Evolutionary conservation across 495 filamentous ascomycete species (phyloP).

Genomic region (Cladorrhinum samala): DNA sequence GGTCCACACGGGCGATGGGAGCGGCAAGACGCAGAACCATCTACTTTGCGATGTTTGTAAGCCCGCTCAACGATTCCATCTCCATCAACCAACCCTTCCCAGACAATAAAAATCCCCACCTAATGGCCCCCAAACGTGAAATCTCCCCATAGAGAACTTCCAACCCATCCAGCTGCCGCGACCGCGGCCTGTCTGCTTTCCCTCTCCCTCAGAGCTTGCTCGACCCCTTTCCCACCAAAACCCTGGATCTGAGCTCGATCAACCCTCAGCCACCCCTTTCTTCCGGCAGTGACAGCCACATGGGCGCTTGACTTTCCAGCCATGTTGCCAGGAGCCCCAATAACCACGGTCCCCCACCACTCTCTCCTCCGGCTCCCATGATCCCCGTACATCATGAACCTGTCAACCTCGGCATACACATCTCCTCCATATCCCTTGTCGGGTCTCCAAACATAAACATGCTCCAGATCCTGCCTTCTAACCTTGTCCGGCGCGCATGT

Average conservation of each 20-base stretch:
- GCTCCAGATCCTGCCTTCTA: slow-evolving; percentile 24
- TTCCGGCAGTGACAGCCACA: slow-evolving; percentile 31
- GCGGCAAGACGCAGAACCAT: too few species aligned
- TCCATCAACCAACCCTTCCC: too few species aligned
- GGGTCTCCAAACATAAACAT: slow-evolving; percentile 38
- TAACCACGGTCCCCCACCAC: slow-evolving; percentile 46
- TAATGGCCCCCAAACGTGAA: slow-evolving; percentile 12
- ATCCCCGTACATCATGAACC: slow-evolving; percentile 44
- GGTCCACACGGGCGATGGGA: too few species aligned
- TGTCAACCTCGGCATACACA: slow-evolving; percentile 28
- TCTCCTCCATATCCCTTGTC: neutral
- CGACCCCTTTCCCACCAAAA: slow-evolving; percentile 15
- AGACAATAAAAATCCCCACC: neutral
- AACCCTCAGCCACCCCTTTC: slow-evolving; percentile 46
- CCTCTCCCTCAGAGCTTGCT: slow-evolving; percentile 17
- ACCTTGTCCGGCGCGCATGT: neutral
- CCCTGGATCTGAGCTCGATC: slow-evolving; percentile 32
- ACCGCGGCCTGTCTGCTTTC: slow-evolving; percentile 17
- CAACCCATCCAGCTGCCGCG: slow-evolving; percentile 23
- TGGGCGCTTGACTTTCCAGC: slow-evolving; percentile 15
- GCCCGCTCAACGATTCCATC: too few species aligned
- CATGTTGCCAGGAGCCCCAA: slow-evolving; percentile 26
- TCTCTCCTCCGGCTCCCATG: slow-evolving; percentile 40
- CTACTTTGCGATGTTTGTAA: too few species aligned
- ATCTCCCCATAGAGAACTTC: slow-evolving; percentile 21